Base-by-base conservation (phyloP, 306 rosid species). In the Clitoria ternatea region DNA sequence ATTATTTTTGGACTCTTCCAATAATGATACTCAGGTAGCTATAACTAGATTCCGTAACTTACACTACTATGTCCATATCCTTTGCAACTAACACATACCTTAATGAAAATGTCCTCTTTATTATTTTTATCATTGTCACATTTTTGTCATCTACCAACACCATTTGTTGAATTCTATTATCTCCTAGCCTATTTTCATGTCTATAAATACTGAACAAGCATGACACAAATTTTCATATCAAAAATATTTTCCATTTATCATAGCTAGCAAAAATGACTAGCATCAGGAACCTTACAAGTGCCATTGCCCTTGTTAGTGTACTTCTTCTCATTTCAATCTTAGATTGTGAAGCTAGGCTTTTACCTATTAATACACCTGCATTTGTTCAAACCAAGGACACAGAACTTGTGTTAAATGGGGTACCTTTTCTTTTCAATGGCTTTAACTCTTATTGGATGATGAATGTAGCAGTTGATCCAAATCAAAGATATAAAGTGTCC, bases 361-460 rank as follows among this genome's bases (percentile, higher is more conserved):
- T 39, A 3, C 13, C 5, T 0, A 9, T 12, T 22, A 29, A 5
- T 29, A n/a, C 66, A 54, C 47, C 54, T 12, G 77, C 35, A 10
- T 84, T 84, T 76, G 87, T 82, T 62, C 57, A 69, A 67, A 74
- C 77, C 3, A 69, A 54, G 0, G 84, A 80, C 40, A 64, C 79
- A 27, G 79, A 70, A 7, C 77, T 85, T 47, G 44, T 59, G 30
- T 19, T 79, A 0, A 69, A 79, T 39, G 79, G 74, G 0, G 67
- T 77, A 2, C 75, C 85, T 0, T 85, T 81, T 62, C 11, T 79
- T 12, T 73, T 85, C 77, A 83, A 85, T 4, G 94, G 90, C 0
- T 88, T 85, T 66, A 88, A 88, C 77, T 79, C 88, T 3, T 85
- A 83, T 2, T 83, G 90, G 94, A 79, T 85, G 85, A 77, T 83